Conservation (phyloP, 2,329 filamentous ascomycete genomes). For the Nemania diffusa region DNA sequence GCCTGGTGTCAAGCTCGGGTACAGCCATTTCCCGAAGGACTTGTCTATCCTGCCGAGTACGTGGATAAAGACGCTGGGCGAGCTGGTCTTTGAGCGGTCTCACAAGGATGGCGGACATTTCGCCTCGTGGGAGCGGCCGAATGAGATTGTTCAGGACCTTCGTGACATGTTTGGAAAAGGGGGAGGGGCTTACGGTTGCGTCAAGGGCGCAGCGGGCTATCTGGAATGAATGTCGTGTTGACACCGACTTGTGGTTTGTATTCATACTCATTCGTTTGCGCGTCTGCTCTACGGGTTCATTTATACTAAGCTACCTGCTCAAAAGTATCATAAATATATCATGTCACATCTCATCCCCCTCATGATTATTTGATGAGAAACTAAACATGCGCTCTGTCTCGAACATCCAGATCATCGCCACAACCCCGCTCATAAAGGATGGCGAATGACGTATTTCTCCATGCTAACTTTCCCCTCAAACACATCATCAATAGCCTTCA, state of each 20-base stretch:
- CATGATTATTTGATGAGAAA: no score
- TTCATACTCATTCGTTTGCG: background rate
- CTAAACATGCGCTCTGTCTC: no score
- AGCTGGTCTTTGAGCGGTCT: slow-evolving; percentile 66
- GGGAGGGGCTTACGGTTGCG: slow-evolving; percentile 56
- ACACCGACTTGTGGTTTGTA: background rate
- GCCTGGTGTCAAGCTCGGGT: slow-evolving; percentile 52
- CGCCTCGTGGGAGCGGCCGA: slow-evolving; percentile 67
- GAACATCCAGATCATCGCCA: no score
- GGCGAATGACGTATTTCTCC: slow-evolving; percentile 36
- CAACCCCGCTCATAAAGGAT: no score
- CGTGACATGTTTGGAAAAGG: slow-evolving; percentile 66
- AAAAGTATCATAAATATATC: no score
- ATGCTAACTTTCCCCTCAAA: slow-evolving; percentile 33
- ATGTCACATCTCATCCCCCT: no score
- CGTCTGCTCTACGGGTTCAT: background rate
- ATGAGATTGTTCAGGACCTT: slow-evolving; percentile 63
- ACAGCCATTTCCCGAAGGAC: slow-evolving; percentile 69
- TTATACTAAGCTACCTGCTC: no score
- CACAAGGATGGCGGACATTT: slow-evolving; percentile 69
- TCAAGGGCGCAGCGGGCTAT: slow-evolving; percentile 47
- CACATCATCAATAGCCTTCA: slow-evolving; percentile 31
- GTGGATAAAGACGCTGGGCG: slow-evolving; percentile 69
- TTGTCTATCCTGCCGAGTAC: slow-evolving; percentile 62
- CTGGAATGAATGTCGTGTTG: slow-evolving; percentile 23